A percentile compares a stretch with the other conserved stretches of the same genome.
Evolutionary conservation across 2,329 filamentous ascomycete species (phyloP).

Genomic region (Cladosporium sp.): DNA sequence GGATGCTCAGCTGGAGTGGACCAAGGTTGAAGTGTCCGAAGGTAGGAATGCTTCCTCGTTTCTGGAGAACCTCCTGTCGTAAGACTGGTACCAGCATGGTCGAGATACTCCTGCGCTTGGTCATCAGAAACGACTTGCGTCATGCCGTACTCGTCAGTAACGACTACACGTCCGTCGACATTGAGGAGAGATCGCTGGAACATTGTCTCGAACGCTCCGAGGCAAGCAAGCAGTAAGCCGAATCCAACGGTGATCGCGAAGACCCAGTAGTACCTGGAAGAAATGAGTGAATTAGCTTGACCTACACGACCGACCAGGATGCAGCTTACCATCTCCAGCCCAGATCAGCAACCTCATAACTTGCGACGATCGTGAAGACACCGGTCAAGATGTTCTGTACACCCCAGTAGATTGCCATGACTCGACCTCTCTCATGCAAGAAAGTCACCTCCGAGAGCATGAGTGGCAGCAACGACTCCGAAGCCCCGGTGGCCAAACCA

Average conservation of each 20-base stretch:
- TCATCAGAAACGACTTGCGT: background rate
- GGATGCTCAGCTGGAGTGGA: background rate
- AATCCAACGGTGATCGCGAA: background rate
- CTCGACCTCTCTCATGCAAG: background rate
- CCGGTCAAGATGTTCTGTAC: background rate
- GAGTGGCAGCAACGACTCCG: background rate
- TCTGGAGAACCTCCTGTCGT: background rate
- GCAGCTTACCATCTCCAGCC: background rate
- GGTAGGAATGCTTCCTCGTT: background rate
- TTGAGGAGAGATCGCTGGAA: background rate
- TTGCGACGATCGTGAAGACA: background rate
- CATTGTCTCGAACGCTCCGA: background rate
- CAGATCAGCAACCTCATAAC: background rate
- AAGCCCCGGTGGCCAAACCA: background rate
- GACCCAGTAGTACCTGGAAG: background rate
- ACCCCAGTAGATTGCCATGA: background rate
- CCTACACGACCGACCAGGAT: background rate
- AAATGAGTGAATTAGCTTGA: background rate
- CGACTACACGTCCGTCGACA: background rate
- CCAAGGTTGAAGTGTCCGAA: background rate
- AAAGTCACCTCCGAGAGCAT: background rate
- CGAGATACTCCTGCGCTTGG: background rate
- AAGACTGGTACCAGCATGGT: background rate
- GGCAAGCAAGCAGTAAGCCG: background rate
- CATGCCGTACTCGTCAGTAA: background rate